A percentile compares a stretch with the other conserved stretches of the same genome.
These are phyloP conservation scores for Flagelloscypha sp. DNA, from an alignment of 768 basidiomycete genomes.

Conservation along the genomic window DNA sequence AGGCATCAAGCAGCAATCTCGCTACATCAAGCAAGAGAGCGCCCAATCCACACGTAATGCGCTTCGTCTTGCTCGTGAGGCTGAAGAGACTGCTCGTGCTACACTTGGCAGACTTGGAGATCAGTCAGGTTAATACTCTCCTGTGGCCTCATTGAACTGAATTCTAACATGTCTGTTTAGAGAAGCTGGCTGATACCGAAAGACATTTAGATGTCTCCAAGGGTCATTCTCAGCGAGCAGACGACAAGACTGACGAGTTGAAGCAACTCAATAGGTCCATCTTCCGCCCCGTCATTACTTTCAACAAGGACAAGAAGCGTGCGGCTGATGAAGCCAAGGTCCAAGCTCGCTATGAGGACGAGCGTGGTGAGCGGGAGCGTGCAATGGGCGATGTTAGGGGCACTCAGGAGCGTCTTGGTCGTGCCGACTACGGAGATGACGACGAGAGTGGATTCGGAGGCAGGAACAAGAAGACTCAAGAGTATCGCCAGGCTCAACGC, in stretches of 20 bases:
- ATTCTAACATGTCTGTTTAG: conserved; percentile 25
- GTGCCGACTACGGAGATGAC: conserved; percentile 42
- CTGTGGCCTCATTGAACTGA: conserved; percentile 1
- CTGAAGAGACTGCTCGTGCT: conserved; percentile 88
- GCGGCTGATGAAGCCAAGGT: conserved; percentile 80
- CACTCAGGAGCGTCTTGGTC: conserved; percentile 77
- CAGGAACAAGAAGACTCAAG: conserved; percentile 36
- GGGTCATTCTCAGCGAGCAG: conserved; percentile 78
- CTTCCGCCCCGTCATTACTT: conserved; percentile 85
- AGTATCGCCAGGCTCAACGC: conserved; percentile 51
- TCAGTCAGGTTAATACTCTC: conserved; percentile 70
- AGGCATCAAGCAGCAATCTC: conserved; percentile 89
- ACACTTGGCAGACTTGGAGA: conserved; percentile 80
- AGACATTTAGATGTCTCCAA: conserved; percentile 90
- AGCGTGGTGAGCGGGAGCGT: conserved; percentile 75
- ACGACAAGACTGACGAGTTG: conserved; percentile 88
- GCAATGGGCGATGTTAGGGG: conserved; percentile 82
- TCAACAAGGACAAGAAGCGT: conserved; percentile 90
- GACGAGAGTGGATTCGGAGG: conserved; percentile 30
- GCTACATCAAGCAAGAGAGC: conserved; percentile 85
- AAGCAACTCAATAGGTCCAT: conserved; percentile 93
- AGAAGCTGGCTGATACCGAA: conserved; percentile 89
- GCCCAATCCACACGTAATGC: conserved; percentile 88
- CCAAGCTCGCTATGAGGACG: conserved; percentile 79
- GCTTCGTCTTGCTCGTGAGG: conserved; percentile 86